phyloP scores from a whole-genome alignment of 768 basidiomycete genomes.

The Pleurotus citrinopileatus region DNA sequence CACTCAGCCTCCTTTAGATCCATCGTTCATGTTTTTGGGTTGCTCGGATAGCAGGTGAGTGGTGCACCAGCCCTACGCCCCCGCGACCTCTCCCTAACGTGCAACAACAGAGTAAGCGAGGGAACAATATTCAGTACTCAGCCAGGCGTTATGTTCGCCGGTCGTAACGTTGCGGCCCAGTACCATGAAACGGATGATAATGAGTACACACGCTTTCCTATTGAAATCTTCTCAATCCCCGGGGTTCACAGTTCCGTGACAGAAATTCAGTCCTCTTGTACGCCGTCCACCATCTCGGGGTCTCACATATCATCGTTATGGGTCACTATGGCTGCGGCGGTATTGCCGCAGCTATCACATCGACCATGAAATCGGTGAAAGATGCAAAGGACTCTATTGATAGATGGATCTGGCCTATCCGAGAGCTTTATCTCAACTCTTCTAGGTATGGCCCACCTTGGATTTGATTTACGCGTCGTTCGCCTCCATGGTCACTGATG shows the following conservation, averaged over 20 bases:
- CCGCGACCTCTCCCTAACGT: not conserved
- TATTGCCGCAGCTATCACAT: constrained; percentile 28
- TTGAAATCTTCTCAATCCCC: too few relatives aligned
- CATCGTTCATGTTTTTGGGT: constrained; percentile 10
- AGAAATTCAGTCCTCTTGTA: constrained; percentile 34
- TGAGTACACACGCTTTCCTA: constrained; percentile 24
- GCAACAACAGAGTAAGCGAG: constrained; percentile 17
- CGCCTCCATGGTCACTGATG: not conserved
- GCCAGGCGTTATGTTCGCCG: constrained; percentile 28
- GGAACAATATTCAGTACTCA: constrained; percentile 31
- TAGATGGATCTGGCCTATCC: constrained; percentile 31
- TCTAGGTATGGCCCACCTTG: constrained; percentile 22
- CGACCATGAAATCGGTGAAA: constrained; percentile 11
- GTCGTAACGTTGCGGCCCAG: constrained; percentile 34
- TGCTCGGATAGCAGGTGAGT: constrained; percentile 8
- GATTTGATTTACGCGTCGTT: not conserved
- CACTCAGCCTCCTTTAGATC: not conserved
- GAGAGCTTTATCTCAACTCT: constrained; percentile 26
- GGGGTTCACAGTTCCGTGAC: too few relatives aligned
- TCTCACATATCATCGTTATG: constrained; percentile 35
- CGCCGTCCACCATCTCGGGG: constrained; percentile 28
- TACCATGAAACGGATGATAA: constrained; percentile 29
- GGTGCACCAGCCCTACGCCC: not conserved
- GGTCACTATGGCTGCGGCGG: constrained; percentile 38
- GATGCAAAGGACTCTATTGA: constrained; percentile 20